Evolutionary conservation across 371 early-diverging fungal species (phyloP).

Genomic region (Syncephalastrum sp.): DNA sequence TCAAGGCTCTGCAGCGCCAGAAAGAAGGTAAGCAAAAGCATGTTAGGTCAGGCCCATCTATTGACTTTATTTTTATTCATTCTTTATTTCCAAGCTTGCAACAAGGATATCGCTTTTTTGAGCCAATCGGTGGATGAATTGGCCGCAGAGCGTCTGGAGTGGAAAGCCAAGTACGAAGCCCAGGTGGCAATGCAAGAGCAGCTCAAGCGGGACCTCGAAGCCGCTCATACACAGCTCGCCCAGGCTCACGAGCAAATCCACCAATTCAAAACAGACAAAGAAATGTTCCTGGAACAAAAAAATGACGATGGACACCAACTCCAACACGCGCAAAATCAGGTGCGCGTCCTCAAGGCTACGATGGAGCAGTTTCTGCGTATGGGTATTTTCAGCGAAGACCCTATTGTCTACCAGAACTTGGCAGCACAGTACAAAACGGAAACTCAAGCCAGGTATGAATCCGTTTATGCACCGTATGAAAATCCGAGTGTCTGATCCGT

Average conservation of each 20-base stretch:
- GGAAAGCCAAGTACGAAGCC: conserved; percentile 26
- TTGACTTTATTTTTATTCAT: not conserved
- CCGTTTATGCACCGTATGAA: no score
- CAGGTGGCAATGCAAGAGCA: conserved; percentile 23
- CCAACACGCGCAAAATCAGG: conserved; percentile 39
- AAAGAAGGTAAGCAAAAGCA: conserved; percentile 36
- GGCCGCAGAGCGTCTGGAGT: conserved; percentile 24
- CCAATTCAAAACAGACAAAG: not conserved
- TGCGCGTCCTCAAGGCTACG: conserved; percentile 37
- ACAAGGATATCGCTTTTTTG: conserved; percentile 34
- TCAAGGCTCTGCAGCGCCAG: conserved; percentile 39
- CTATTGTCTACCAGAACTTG: conserved; percentile 16
- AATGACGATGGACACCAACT: conserved; percentile 16
- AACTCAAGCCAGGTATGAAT: conserved; percentile 11
- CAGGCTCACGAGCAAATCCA: conserved; percentile 6
- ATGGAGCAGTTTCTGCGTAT: conserved; percentile 47
- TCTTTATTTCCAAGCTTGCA: conserved; percentile 18
- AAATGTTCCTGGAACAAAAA: conserved; percentile 14
- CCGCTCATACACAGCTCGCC: conserved; percentile 3
- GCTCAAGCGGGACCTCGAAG: no score
- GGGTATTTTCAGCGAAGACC: conserved; percentile 38
- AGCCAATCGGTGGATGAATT: conserved; percentile 32
- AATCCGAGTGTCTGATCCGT: no score
- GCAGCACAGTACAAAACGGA: conserved; percentile 6
- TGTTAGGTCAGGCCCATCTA: no score